phyloP scores from a whole-genome alignment of 768 basidiomycete species.

The Russula earlei region DNA sequence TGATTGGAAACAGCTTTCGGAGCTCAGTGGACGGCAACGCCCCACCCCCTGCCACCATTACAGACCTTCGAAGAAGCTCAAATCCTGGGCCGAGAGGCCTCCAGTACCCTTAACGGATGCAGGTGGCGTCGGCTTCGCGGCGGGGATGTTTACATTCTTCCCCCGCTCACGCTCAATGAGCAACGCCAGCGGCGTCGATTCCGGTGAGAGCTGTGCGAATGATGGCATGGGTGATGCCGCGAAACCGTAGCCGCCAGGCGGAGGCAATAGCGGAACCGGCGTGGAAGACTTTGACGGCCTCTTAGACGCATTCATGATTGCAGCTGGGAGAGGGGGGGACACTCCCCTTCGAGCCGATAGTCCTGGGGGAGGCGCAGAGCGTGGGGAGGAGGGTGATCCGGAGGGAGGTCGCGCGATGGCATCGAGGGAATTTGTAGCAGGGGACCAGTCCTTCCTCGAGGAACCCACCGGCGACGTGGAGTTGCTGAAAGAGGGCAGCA shows the following conservation, averaged over 20 bases:
- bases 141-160: conserved; percentile 8
- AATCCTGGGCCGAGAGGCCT: conserved; percentile 71
- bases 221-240: background rate
- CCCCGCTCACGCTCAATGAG: background rate
- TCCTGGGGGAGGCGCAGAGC: background rate
- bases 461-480: background rate
- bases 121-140: background rate
- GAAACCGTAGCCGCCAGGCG: conserved; percentile 2
- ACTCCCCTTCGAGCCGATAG: background rate
- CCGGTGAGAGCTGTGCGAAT: conserved; percentile 1
- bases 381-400: background rate
- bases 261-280: conserved; percentile 9
- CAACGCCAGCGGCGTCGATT: conserved; percentile 17
- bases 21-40: background rate
- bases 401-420: background rate
- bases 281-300: background rate
- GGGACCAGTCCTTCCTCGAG: background rate
- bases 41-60: conserved; percentile 25
- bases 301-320: background rate
- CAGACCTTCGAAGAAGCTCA: conserved; percentile 80
- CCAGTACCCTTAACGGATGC: conserved; percentile 27
- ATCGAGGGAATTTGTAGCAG: background rate
- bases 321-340: background rate
- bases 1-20: background rate
- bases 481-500: background rate